Evolutionary conservation across 495 filamentous ascomycete species (phyloP), one percentile per base, ranked within the genome.

Genomic region (Neurospora sp.): DNA sequence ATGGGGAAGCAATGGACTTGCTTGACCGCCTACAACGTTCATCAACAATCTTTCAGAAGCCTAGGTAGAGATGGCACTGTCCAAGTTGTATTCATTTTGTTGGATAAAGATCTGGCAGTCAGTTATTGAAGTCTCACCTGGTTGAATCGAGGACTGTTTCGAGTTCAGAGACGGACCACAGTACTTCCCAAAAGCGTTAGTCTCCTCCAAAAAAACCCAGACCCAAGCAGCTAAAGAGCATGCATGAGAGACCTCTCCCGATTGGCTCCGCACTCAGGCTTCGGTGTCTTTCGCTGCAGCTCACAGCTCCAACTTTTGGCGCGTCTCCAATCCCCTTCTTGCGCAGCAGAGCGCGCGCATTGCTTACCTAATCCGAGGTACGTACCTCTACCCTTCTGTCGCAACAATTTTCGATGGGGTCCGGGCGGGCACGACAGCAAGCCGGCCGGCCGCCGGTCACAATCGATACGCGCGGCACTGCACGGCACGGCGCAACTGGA

Each of bases 351-450:
- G 22, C 10, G 40, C 38, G 7, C 12, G 16, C 16, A 22, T 4
- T 77, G 65, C 42, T 80, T 75, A 80, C 72, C 70, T 80, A 80
- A 80, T 48, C 68, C 27, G 27, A 12, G 53, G 22, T 8, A 38
- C 31, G 37, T 31, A 14, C 8, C 41, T 27, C 27, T 27, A 27
- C 0, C 27, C 27, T 27, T 27, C 27, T 27, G 27, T 27, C 27
- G 27, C 27, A 27, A 27, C 27, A 27, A 27, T 27, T 27, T 27
- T 27, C 27, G 27, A 27, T 27, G 27, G 27, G 27, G 27, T 27
- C 27, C 27, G 27, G 27, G 27, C 27, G 27, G 27, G 27, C 27
- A 27, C 27, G 27, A 27, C 27, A 27, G 27, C 27, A 27, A 27
- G 27, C 27, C 27, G 27, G 27, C 27, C 27, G 27, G 27, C 27